Percentiles rank a stretch among this genome's conserved stretches.
phyloP scores from a whole-genome alignment of 2,329 filamentous ascomycete genomes.

The Leptographium radiaticola region DNA sequence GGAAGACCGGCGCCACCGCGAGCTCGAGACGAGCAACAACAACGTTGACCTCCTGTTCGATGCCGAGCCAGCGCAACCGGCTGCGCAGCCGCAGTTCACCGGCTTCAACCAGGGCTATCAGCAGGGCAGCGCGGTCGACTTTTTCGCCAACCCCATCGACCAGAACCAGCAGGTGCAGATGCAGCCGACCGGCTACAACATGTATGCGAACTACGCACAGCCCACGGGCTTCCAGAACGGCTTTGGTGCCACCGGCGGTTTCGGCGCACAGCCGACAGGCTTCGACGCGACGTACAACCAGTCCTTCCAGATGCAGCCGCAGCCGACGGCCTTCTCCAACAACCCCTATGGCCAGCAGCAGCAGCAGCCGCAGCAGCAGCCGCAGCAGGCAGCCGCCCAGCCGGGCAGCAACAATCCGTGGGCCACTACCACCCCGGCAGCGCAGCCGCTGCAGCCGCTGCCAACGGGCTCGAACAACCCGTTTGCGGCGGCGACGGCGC shows the following conservation, averaged over 20 bases:
- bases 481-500: slow-evolving; percentile 47
- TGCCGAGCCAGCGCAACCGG: slow-evolving; percentile 45
- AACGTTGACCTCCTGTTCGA: slow-evolving; percentile 86
- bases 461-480: slow-evolving; percentile 97
- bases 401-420: slow-evolving; percentile 92
- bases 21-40: slow-evolving; percentile 46
- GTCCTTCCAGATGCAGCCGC: slow-evolving; percentile 33
- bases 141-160: slow-evolving; percentile 90
- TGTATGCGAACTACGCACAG: slow-evolving; percentile 37
- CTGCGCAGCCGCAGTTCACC: slow-evolving; percentile 58
- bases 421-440: slow-evolving; percentile 51
- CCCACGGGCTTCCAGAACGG: slow-evolving; percentile 47
- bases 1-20: slow-evolving; percentile 75
- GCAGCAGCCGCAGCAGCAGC: slow-evolving; percentile 32
- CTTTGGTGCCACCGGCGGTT: slow-evolving; percentile 50
- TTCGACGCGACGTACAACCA: slow-evolving; percentile 48
- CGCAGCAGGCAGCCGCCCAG: slow-evolving; percentile 50
- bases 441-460: slow-evolving; percentile 60
- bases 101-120: slow-evolving; percentile 96
- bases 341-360: slow-evolving; percentile 25
- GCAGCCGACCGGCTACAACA: slow-evolving; percentile 65
- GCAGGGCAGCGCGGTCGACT: slow-evolving; percentile 91
- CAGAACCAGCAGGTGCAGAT: slow-evolving; percentile 61
- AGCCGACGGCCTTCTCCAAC: slow-evolving; percentile 16
- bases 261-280: slow-evolving; percentile 56